These are phyloP conservation scores for Trichomonas vaginalis DNA, from an alignment of 208 protist genomes.

Conservation along the genomic window DNA sequence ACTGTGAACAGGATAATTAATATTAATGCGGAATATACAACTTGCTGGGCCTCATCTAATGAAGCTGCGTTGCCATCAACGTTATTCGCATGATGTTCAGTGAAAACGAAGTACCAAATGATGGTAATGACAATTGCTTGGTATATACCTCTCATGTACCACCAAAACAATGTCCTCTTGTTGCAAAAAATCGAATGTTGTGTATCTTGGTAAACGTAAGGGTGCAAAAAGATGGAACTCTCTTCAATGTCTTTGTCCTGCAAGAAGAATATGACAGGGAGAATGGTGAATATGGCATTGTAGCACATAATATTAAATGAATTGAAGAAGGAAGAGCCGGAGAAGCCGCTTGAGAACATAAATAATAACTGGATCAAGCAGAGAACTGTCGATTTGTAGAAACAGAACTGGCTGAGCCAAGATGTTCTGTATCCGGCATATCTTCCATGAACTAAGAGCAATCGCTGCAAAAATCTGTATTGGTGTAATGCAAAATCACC, in stretches of 20 bases:
- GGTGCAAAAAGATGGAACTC: neutral
- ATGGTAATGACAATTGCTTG: neutral
- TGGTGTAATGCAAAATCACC: constrained; percentile 87
- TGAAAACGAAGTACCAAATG: neutral
- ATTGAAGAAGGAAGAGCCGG: neutral
- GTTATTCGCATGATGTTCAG: too few species aligned
- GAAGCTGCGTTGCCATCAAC: neutral
- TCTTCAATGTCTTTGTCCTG: neutral
- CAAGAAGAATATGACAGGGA: neutral
- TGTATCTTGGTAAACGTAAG: neutral
- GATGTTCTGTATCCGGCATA: constrained; percentile 45
- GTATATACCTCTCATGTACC: neutral
- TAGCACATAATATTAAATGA: constrained; percentile 16
- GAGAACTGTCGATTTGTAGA: constrained; percentile 19
- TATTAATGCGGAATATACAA: neutral
- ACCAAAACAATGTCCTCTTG: neutral
- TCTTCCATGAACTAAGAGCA: constrained; percentile 61
- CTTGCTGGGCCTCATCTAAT: neutral
- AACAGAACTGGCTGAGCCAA: constrained; percentile 10
- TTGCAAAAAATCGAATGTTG: neutral
- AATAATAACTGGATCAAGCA: constrained; percentile 21
- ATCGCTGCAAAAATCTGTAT: constrained; percentile 33
- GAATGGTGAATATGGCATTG: constrained; percentile 22
- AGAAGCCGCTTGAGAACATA: neutral
- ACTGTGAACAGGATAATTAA: neutral